These are phyloP conservation scores for Nicotiana paniculata DNA, from an alignment of 257 asterid genomes.

Conservation along the genomic window DNA sequence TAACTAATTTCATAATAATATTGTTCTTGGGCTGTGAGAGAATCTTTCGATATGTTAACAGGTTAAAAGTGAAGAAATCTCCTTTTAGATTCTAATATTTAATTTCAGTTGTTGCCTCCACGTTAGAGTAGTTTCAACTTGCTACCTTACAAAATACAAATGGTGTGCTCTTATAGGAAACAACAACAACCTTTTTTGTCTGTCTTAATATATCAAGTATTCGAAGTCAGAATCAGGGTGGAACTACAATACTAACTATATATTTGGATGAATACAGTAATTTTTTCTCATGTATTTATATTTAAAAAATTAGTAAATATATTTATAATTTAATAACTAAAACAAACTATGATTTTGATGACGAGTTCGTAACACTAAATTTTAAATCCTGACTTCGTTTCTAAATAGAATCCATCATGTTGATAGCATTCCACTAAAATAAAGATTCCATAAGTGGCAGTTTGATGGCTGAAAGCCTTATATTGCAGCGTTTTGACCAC, in stretches of 20 bases:
- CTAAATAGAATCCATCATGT: not conserved
- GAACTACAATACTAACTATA: not conserved
- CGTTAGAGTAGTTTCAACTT: constrained; percentile 3
- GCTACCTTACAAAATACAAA: not conserved
- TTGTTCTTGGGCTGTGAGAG: not conserved
- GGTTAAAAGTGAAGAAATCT: constrained; percentile 7
- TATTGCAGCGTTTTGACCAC: not conserved
- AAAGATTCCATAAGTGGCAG: not conserved
- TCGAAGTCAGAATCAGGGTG: not conserved
- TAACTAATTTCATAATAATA: not conserved
- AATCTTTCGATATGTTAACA: not conserved
- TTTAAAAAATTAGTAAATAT: not conserved
- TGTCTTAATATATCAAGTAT: not conserved
- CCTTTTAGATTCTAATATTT: not conserved
- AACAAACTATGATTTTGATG: no score
- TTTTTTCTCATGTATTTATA: not conserved
- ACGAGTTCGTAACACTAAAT: not conserved
- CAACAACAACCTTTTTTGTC: not conserved
- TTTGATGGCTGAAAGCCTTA: not conserved
- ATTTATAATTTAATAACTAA: not conserved
- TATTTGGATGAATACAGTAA: no score
- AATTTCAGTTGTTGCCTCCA: not conserved
- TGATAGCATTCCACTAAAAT: not conserved
- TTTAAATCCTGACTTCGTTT: fast-evolving
- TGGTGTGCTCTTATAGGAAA: not conserved